phyloP scores from a whole-genome alignment of 495 filamentous ascomycete species.

The Hyphodiscus hymeniophilus region DNA sequence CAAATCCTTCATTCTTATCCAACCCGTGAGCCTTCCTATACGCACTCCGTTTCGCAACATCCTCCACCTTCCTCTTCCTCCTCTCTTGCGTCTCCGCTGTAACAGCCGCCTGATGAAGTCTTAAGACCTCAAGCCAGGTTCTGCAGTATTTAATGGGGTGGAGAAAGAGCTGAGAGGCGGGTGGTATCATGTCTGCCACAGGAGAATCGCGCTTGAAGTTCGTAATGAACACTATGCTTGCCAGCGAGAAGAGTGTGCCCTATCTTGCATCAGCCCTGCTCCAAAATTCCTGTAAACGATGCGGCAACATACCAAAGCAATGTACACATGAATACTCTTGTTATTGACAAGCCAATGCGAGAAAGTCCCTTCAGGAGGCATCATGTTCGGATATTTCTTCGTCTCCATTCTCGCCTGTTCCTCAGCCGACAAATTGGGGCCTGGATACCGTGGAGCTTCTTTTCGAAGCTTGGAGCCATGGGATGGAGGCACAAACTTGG shows the following conservation, averaged over 20 bases:
- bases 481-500: conserved; percentile 78
- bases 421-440: conserved; percentile 48
- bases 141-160: conserved; percentile 55
- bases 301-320: conserved; percentile 57
- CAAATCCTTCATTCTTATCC: conserved; percentile 43
- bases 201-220: conserved; percentile 65
- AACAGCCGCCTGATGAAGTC: conserved; percentile 57
- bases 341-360: conserved; percentile 68
- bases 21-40: conserved; percentile 80
- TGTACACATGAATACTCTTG: conserved; percentile 64
- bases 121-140: conserved; percentile 55
- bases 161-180: conserved; percentile 45
- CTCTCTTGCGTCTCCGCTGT: conserved; percentile 55
- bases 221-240: conserved; percentile 54
- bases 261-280: conserved; percentile 21
- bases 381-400: conserved; percentile 73
- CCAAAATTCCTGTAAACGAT: neutral
- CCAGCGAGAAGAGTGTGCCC: conserved; percentile 61
- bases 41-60: conserved; percentile 68
- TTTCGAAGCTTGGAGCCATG: conserved; percentile 56
- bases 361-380: conserved; percentile 66
- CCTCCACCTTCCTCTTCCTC: conserved; percentile 58
- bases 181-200: conserved; percentile 64
- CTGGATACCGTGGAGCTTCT: conserved; percentile 54
- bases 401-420: conserved; percentile 52